A percentile compares a stretch with the other conserved stretches of the same genome.
Evolutionary conservation across 352 stramenopile species (phyloP).

Genomic region (Plasmopara viticola): DNA sequence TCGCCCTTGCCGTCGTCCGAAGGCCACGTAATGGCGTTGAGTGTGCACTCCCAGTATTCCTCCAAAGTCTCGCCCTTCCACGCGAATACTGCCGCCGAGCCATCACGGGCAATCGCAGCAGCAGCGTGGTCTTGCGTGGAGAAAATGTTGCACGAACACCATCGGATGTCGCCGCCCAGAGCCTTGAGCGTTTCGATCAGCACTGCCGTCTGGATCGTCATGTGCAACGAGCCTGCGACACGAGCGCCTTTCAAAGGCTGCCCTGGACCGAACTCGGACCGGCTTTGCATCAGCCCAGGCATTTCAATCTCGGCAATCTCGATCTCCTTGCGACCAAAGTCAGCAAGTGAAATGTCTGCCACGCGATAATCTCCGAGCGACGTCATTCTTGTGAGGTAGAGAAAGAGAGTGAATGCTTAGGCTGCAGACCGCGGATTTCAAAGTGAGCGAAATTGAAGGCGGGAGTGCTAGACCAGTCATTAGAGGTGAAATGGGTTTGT

Average conservation of each 20-base stretch:
- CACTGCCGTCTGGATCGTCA: constrained; percentile 99
- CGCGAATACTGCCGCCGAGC: constrained; percentile 94
- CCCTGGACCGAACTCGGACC: constrained; percentile 84
- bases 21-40: constrained; percentile 96
- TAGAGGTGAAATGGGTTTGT: neutral
- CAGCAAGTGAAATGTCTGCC: constrained; percentile 96
- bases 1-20: constrained; percentile 95
- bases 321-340: constrained; percentile 98
- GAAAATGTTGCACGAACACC: constrained; percentile 99
- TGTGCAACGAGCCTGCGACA: constrained; percentile 97
- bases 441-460: constrained; percentile 12
- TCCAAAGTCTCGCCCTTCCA: constrained; percentile 99
- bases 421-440: constrained; percentile 16
- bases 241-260: constrained; percentile 88
- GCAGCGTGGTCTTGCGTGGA: constrained; percentile 98
- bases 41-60: constrained; percentile 99
- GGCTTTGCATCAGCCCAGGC: constrained; percentile 97
- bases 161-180: constrained; percentile 95
- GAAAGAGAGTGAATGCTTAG: constrained; percentile 1
- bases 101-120: constrained; percentile 93
- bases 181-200: constrained; percentile 98
- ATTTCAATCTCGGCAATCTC: constrained; percentile 98
- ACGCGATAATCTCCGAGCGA: constrained; percentile 80
- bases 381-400: constrained; percentile 30
- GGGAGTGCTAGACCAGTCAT: constrained; percentile 22